phyloP scores from a whole-genome alignment of 179 eudicot species.

The Carnegiea gigantea region DNA sequence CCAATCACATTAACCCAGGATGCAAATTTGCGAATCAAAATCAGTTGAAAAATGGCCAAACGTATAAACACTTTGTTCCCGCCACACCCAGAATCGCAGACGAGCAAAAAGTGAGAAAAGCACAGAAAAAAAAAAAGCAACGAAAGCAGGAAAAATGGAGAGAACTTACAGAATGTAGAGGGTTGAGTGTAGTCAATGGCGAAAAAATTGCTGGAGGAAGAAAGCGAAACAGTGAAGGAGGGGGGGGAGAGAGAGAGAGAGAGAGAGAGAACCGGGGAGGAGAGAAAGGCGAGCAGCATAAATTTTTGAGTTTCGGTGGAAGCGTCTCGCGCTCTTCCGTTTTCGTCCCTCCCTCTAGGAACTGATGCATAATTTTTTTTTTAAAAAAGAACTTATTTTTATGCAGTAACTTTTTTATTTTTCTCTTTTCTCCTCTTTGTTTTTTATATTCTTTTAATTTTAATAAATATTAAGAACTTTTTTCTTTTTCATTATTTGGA shows the following conservation, averaged over 20 bases:
- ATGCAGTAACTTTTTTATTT: too few relatives aligned
- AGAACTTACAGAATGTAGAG: conserved; percentile 27
- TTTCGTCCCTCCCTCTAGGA: not conserved
- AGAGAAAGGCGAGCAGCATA: not conserved
- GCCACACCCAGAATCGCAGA: conserved; percentile 26
- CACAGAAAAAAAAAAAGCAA: not conserved
- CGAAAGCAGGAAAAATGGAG: not conserved
- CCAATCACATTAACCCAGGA: conserved; percentile 10
- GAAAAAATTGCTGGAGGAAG: conserved; percentile 6
- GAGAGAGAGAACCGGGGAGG: conserved; percentile 23
- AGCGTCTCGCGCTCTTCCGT: conserved; percentile 20
- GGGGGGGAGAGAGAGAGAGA: not conserved
- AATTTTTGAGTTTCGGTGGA: conserved; percentile 25
- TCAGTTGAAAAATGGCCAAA: not conserved
- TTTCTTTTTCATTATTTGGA: too few relatives aligned
- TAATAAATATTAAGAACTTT: too few relatives aligned
- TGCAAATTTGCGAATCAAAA: not conserved
- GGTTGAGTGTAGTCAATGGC: not conserved
- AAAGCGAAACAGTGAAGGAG: not conserved
- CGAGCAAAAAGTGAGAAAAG: not conserved
- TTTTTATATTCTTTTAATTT: too few relatives aligned
- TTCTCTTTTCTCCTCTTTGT: not conserved
- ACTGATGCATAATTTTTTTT: not conserved
- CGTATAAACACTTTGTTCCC: conserved; percentile 19
- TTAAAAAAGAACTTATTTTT: too few relatives aligned